Evolutionary conservation across 139 green algal species (phyloP), one percentile per base, ranked within the genome.

Genomic region (Ulvella scutata): DNA sequence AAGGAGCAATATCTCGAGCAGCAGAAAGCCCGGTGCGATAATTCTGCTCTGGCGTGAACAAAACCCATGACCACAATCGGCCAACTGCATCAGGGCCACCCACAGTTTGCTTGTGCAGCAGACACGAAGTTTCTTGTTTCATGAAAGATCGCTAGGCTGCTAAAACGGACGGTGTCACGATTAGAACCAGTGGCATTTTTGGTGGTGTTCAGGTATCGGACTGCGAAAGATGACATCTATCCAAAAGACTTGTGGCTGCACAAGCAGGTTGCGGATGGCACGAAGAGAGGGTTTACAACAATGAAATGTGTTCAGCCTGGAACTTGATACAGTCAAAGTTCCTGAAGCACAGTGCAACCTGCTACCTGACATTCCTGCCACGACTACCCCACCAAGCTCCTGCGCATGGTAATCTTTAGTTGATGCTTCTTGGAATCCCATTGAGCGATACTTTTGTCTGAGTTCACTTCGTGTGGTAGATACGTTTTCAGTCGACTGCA

Each of bases 381-480:
- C n/a, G n/a, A n/a, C n/a, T n/a, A n/a, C n/a, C n/a, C n/a, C n/a
- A n/a, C n/a, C n/a, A n/a, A n/a, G n/a, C n/a, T n/a, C n/a, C n/a
- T n/a, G 51, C 51, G 74, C 62, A 82, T 62, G 4, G 43, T 78
- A 3, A 85, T 40, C 31, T 28, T 43, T 26, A 84, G 73, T 44
- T 75, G 38, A 33, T 79, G 39, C 28, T 78, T 83, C 3, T 51
- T 39, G 0, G 43, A 38, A 62, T 90, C 78, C 83, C 83, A 91
- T 43, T 88, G 84, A 10, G 87, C 87, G 28, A 80, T 85, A 4
- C 85, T 85, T 10, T 80, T 75, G 20, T 87, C 79, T 3, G 82
- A 76, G 38, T 88, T 67, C 37, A 88, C 82, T 38, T 85, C 82
- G 38, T 88, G 82, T 23, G 85, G 85, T 17, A 90, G 60, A 61